Evolutionary conservation across 2,329 filamentous ascomycete genomes (phyloP).

Genomic region (Curvularia lunata): DNA sequence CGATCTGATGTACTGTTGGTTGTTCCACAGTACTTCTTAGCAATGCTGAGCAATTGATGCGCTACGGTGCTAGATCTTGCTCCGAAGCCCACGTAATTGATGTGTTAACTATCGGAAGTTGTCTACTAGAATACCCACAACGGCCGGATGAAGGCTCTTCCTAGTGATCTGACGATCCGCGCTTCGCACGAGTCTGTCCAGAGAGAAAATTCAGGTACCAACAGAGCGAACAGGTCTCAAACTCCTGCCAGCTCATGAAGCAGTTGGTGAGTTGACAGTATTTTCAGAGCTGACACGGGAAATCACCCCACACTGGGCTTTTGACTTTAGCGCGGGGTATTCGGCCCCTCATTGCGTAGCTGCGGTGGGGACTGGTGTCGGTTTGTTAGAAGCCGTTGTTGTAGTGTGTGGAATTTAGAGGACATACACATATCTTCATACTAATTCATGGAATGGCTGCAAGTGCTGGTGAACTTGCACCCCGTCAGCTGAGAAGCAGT

Average conservation of each 20-base stretch:
- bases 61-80: constrained; percentile 12
- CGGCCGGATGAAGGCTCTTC: constrained; percentile 23
- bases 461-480: background rate
- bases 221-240: background rate
- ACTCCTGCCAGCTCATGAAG: background rate
- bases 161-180: background rate
- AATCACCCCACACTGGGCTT: constrained; percentile 26
- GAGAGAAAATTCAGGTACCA: background rate
- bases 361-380: constrained; percentile 6
- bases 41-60: background rate
- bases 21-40: background rate
- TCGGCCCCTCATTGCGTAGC: constrained; percentile 20
- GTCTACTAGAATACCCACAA: constrained; percentile 1
- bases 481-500: background rate
- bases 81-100: constrained; percentile 9
- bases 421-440: background rate
- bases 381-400: background rate
- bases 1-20: background rate
- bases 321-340: constrained; percentile 28
- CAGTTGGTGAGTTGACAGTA: background rate
- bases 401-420: too few species aligned
- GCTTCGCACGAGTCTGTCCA: background rate
- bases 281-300: constrained; percentile 1
- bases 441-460: background rate
- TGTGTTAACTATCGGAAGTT: background rate